Conservation (phyloP, 1,284 basidiomycete species). For the Phaffia rhodozyma region DNA sequence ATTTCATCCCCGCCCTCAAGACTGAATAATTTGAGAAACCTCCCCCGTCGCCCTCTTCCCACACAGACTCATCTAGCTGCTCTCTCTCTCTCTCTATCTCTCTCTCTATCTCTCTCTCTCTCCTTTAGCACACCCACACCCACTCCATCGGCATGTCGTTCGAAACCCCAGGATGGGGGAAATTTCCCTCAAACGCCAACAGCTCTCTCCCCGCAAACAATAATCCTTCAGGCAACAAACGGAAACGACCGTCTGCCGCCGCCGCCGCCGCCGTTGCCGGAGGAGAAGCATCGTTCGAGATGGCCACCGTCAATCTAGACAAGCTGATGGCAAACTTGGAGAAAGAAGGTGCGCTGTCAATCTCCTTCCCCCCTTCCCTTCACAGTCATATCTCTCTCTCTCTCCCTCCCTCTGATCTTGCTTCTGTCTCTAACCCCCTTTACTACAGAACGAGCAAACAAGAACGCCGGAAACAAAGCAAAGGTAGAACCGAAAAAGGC, state of each 20-base stretch:
- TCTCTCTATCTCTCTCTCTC: background rate
- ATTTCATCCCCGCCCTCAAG: too few relatives aligned
- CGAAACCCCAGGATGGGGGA: constrained; percentile 15
- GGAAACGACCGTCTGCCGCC: constrained; percentile 11
- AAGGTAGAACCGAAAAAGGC: constrained; percentile 18
- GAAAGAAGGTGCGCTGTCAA: constrained; percentile 15
- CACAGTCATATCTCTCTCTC: too few relatives aligned
- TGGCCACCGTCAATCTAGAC: constrained; percentile 60
- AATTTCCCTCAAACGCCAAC: background rate
- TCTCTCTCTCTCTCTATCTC: background rate
- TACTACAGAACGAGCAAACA: constrained; percentile 21
- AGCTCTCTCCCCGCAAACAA: background rate
- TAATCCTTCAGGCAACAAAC: background rate
- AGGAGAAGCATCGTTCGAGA: too few relatives aligned
- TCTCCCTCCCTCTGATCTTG: too few relatives aligned
- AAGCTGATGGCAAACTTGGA: constrained; percentile 56
- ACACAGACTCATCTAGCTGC: background rate
- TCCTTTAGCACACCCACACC: background rate
- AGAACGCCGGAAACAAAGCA: constrained; percentile 21
- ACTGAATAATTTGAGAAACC: background rate
- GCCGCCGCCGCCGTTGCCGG: constrained; percentile 15
- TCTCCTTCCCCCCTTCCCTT: too few relatives aligned
- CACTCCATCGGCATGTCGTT: constrained; percentile 12
- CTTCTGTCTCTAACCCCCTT: too few relatives aligned
- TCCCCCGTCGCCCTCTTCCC: background rate